A percentile compares a stretch with the other conserved stretches of the same genome.
Evolutionary conservation across 306 rosid genomes (phyloP).

Genomic region (Mimosa pudica): DNA sequence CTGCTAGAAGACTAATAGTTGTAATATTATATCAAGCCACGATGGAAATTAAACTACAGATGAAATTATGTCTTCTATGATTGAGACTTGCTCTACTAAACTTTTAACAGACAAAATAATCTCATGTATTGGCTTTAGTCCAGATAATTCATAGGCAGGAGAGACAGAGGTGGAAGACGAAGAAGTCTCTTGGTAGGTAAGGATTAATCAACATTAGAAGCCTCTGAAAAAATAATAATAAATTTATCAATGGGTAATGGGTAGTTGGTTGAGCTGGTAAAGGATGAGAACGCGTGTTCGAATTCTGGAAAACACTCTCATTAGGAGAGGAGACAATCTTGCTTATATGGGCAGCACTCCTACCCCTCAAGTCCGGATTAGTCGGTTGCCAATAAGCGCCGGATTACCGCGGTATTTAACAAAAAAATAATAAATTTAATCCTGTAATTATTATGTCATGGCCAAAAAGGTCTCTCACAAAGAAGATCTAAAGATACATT

Average conservation of each 20-base stretch:
- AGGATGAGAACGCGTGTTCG: too few species aligned
- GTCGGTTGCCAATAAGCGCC: too few species aligned
- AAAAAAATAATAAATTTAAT: neutral
- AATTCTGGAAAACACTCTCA: too few species aligned
- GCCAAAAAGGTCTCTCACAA: constrained; percentile 24
- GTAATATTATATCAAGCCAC: neutral
- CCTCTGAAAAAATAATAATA: neutral
- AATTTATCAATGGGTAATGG: too few species aligned
- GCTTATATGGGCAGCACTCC: too few species aligned
- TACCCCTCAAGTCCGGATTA: too few species aligned
- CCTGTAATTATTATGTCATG: constrained; percentile 33
- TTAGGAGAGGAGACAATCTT: too few species aligned
- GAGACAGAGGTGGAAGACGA: constrained; percentile 16
- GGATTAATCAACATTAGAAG: constrained; percentile 3
- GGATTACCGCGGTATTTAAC: too few species aligned
- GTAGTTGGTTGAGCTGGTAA: too few species aligned
- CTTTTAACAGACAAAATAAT: neutral
- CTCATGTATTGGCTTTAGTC: neutral
- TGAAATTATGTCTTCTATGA: neutral
- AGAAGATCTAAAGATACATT: constrained; percentile 16
- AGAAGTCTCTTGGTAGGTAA: neutral
- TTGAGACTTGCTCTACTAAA: constrained; percentile 4
- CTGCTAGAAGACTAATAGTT: neutral
- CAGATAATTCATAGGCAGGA: neutral
- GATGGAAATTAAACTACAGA: neutral